These are phyloP conservation scores for Monosporascus sp. DNA, from an alignment of 2,329 filamentous ascomycete species.

Conservation along the genomic window DNA sequence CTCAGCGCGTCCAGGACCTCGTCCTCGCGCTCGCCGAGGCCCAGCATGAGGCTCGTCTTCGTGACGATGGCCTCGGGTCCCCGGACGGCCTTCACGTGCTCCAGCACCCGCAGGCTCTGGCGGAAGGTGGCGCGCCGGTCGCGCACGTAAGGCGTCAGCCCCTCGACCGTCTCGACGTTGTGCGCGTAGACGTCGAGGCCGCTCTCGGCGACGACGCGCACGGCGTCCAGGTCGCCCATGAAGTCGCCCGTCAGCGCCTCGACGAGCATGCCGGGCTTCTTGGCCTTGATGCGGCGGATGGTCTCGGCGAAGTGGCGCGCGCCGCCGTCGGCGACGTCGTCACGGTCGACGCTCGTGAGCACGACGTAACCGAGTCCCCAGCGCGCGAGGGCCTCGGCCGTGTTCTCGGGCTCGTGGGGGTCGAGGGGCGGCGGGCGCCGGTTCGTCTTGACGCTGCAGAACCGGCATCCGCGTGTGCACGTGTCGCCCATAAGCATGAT, in stretches of 20 bases:
- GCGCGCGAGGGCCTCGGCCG: constrained; percentile 81
- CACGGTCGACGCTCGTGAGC: constrained; percentile 86
- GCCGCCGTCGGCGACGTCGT: constrained; percentile 85
- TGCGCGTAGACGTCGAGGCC: constrained; percentile 96
- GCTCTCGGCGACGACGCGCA: constrained; percentile 73
- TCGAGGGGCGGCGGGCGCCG: constrained; percentile 74
- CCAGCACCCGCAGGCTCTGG: constrained; percentile 75
- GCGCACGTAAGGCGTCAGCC: constrained; percentile 79
- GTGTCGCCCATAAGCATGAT: constrained; percentile 99
- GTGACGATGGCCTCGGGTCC: constrained; percentile 72
- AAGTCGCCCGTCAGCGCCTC: constrained; percentile 88
- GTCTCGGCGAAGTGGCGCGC: constrained; percentile 89
- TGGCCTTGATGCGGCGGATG: constrained; percentile 86
- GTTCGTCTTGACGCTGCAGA: constrained; percentile 93
- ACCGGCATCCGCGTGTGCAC: constrained; percentile 91
- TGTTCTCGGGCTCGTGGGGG: constrained; percentile 94
- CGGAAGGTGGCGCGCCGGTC: constrained; percentile 86
- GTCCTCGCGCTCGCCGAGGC: constrained; percentile 84
- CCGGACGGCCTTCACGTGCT: constrained; percentile 72
- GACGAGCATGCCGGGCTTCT: constrained; percentile 70
- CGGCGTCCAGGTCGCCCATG: constrained; percentile 79
- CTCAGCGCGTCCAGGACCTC: constrained; percentile 75
- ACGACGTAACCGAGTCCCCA: constrained; percentile 98
- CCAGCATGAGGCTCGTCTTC: constrained; percentile 98
- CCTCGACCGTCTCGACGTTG: constrained; percentile 94